Evolutionary conservation across 495 filamentous ascomycete species (phyloP).

Genomic region (Penicillium subrubescens): DNA sequence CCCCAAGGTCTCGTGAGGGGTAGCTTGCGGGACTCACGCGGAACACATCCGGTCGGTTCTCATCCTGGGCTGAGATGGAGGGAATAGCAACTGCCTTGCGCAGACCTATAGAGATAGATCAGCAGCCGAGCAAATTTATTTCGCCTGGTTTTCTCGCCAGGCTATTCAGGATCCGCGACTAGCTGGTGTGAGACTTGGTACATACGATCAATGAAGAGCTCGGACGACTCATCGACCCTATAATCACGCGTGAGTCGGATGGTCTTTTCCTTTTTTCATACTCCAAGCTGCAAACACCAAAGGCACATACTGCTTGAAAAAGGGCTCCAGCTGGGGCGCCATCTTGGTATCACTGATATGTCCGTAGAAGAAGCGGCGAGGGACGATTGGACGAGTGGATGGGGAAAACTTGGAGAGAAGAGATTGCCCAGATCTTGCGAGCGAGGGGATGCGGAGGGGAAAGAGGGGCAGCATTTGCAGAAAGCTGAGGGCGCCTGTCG

Average conservation of each 20-base stretch:
- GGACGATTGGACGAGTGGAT: constrained; percentile 13
- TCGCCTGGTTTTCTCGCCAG: neutral
- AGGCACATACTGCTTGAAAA: constrained; percentile 70
- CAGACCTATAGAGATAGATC: constrained; percentile 52
- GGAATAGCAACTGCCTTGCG: constrained; percentile 93
- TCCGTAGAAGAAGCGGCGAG: constrained; percentile 46
- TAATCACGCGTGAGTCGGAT: constrained; percentile 11
- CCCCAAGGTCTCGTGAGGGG: neutral
- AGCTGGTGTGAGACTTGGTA: constrained; percentile 7
- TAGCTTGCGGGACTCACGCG: constrained; percentile 44
- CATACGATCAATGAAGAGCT: constrained; percentile 83
- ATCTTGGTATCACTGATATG: constrained; percentile 61
- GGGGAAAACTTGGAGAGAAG: constrained; percentile 24
- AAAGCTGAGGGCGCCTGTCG: constrained; percentile 1
- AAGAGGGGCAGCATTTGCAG: constrained; percentile 44
- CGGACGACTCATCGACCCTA: constrained; percentile 77
- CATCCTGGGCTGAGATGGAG: constrained; percentile 88
- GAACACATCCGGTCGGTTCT: constrained; percentile 84
- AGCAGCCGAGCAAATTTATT: constrained; percentile 2
- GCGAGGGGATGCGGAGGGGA: constrained; percentile 40
- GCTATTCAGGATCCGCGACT: neutral
- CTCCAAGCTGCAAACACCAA: neutral
- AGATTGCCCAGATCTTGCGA: constrained; percentile 26
- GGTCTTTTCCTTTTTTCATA: neutral
- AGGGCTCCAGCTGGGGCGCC: constrained; percentile 81